phyloP scores from a whole-genome alignment of 352 stramenopile genomes.

The Globisporangium sylvaticum region DNA sequence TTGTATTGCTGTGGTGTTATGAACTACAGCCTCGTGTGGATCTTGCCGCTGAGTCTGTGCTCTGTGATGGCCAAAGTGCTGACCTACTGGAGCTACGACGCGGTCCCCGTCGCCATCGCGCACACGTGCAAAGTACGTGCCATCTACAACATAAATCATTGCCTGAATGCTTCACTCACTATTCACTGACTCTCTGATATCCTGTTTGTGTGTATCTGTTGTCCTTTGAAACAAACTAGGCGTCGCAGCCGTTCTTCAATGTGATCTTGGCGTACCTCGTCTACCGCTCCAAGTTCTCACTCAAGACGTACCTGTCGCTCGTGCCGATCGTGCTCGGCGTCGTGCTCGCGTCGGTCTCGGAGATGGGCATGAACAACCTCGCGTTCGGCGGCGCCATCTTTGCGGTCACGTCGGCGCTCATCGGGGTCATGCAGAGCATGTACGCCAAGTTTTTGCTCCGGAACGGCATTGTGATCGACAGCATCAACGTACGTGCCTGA shows the following conservation, averaged over 20 bases:
- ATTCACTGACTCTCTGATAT: not conserved
- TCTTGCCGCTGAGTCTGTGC: constrained; percentile 77
- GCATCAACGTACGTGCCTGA: constrained; percentile 64
- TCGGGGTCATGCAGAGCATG: constrained; percentile 87
- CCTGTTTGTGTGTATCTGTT: not conserved
- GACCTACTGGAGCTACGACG: constrained; percentile 88
- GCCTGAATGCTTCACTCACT: not conserved
- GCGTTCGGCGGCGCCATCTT: constrained; percentile 65
- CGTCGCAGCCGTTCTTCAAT: constrained; percentile 86
- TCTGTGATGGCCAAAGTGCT: constrained; percentile 77
- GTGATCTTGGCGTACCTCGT: constrained; percentile 71
- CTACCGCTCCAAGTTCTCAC: constrained; percentile 73
- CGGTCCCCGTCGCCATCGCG: constrained; percentile 76
- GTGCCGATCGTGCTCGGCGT: constrained; percentile 81
- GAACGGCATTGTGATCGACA: constrained; percentile 70
- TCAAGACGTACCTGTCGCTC: constrained; percentile 73
- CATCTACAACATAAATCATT: constrained; percentile 1
- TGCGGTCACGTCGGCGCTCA: constrained; percentile 63
- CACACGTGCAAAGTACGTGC: constrained; percentile 74
- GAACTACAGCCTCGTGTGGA: constrained; percentile 52
- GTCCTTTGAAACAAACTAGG: constrained; percentile 17
- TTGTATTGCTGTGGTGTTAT: not conserved
- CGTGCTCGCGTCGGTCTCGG: constrained; percentile 77
- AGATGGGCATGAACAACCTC: constrained; percentile 86
- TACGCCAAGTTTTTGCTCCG: constrained; percentile 85